These are phyloP conservation scores for Parascedosporium putredinis DNA, from an alignment of 2,329 filamentous ascomycete genomes.

Conservation along the genomic window DNA sequence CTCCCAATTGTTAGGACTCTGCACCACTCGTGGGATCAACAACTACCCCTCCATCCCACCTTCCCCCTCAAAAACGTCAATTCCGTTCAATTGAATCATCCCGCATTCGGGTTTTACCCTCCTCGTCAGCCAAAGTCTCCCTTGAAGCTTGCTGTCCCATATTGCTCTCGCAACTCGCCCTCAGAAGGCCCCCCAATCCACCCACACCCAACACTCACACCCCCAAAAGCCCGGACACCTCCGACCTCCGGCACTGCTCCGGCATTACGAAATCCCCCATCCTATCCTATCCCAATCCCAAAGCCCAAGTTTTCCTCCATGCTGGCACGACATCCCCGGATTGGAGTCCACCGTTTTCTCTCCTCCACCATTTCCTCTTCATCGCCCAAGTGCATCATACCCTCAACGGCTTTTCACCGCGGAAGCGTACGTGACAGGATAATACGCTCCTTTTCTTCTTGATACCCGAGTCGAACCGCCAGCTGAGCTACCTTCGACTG, in stretches of 20 bases:
- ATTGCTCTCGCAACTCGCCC: neutral
- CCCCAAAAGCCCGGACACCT: constrained; percentile 3
- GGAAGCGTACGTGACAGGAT: constrained; percentile 2
- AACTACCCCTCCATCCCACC: no score
- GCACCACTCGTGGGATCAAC: no score
- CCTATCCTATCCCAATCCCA: no score
- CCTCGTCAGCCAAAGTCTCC: no score
- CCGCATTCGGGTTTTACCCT: neutral
- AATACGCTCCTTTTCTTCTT: no score
- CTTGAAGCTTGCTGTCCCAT: neutral
- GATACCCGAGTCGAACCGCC: neutral
- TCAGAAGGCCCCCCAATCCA: no score
- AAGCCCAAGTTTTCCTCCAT: neutral
- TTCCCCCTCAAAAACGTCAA: no score
- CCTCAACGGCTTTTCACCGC: neutral
- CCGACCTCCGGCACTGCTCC: constrained; percentile 7
- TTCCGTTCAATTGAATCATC: no score
- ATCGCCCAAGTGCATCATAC: neutral
- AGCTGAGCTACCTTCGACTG: neutral
- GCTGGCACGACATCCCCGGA: neutral
- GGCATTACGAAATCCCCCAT: neutral
- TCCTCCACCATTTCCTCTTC: neutral
- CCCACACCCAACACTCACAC: no score
- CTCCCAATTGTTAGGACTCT: no score
- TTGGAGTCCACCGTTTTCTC: neutral